Percentiles rank a stretch among this genome's conserved stretches.
phyloP scores from a whole-genome alignment of 139 green algal species.

The Trebouxia sp. region DNA sequence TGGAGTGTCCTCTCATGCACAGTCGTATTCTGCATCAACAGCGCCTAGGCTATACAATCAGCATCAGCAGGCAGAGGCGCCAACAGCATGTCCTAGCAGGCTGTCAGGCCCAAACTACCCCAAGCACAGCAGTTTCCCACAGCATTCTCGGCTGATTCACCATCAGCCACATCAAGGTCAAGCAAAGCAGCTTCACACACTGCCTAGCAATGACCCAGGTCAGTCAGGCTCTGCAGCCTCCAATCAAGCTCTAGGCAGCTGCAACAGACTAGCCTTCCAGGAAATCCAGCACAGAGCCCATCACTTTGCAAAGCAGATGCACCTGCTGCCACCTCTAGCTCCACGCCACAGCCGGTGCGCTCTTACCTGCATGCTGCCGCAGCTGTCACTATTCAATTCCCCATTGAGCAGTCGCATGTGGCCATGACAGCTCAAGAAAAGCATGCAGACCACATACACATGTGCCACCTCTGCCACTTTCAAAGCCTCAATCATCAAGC shows the following conservation, averaged over 20 bases:
- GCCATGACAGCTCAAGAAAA: background rate
- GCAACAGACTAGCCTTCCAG: background rate
- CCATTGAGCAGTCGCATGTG: background rate
- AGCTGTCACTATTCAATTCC: background rate
- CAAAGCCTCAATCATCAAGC: background rate
- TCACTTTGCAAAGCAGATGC: conserved; percentile 16
- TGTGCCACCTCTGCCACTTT: background rate
- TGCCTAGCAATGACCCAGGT: no score
- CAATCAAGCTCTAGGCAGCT: no score
- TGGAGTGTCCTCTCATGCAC: no score
- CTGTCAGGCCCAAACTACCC: background rate
- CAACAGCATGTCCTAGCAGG: background rate
- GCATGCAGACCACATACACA: background rate
- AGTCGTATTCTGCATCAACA: no score
- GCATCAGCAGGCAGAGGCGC: background rate
- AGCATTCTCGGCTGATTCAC: background rate
- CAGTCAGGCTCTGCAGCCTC: no score
- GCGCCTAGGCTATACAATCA: no score
- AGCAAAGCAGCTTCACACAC: no score
- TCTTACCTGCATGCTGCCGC: background rate
- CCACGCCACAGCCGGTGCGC: conserved; percentile 2
- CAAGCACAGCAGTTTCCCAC: background rate
- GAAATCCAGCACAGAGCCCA: conserved; percentile 6
- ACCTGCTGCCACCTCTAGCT: background rate
- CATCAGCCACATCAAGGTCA: background rate